Base-by-base conservation (phyloP, 768 basidiomycete genomes). In the Exsudoporus frostii region DNA sequence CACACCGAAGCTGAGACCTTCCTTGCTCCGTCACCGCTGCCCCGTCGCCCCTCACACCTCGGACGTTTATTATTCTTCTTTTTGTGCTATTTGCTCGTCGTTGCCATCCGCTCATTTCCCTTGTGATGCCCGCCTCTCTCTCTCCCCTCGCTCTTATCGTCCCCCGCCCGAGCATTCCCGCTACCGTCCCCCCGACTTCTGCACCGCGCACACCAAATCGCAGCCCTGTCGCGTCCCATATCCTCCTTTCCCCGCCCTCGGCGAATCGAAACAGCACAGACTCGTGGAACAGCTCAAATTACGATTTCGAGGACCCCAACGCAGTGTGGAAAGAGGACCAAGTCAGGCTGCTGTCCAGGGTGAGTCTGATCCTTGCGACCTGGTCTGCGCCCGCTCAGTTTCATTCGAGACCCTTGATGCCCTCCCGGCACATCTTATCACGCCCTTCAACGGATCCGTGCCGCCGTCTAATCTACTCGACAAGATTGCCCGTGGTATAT, bases 401-500 rank as follows among this genome's bases (percentile, higher is more conserved):
- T 29, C 50, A 20, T 45, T 34, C 10, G 1, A 66, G 90, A 90
- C 91, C 15, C 79, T 93, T 10, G 91, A 93, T 65, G 85, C 86
- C 40, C 82, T 92, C 54, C 90, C 90, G 10, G 74, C 85, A 7
- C 88, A 92, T 61, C 80, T 93, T n/a, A 76, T 90, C 67, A 92
- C 91, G 15, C 91, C 90, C 49, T 92, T 90, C 77, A 85, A 87
- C 58, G 90, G 91, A 29, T 79, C 84, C 41, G 81, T 92, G 19
- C 91, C 91, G 1, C 90, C 90, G 30, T 84, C 88, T 14, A 92
- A 92, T 67, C 80, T 92, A 20, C 83, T 93, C 54, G 90, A 93
- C 70, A 90, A 89, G 74, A 84, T 93, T 58, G 88, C 91, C 11
- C 83, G 88, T 14, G 84, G 88, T 48, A 82, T 93, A 55, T 73